These are phyloP conservation scores for Cystobasidium ongulense DNA, from an alignment of 768 basidiomycete genomes.

Conservation along the genomic window DNA sequence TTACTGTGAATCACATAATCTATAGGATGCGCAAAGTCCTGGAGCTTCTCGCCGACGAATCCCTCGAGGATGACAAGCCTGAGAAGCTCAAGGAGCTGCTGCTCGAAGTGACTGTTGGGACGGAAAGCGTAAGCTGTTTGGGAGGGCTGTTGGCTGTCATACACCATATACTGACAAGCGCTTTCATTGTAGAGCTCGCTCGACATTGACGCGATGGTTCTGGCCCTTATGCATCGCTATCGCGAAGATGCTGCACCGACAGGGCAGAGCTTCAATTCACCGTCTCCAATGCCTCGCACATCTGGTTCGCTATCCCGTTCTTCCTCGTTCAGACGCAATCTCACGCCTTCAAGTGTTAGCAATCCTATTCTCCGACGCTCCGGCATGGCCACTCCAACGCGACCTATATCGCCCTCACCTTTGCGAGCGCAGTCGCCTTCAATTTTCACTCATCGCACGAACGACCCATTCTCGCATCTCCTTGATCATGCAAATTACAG, in stretches of 20 bases:
- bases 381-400: conserved; percentile 3
- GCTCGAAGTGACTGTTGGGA: not conserved
- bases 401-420: conserved; percentile 28
- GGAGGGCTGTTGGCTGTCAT: not conserved
- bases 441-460: not conserved
- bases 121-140: conserved; percentile 21
- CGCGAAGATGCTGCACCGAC: conserved; percentile 30
- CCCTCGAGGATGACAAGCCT: conserved; percentile 34
- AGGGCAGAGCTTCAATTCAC: conserved; percentile 30
- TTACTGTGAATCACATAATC: not conserved
- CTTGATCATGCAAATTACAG: not conserved
- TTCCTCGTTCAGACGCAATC: conserved; percentile 25
- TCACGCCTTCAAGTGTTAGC: conserved; percentile 14
- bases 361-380: conserved; percentile 5
- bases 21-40: not conserved
- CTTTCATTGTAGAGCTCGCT: not conserved
- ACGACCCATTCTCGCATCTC: conserved; percentile 1
- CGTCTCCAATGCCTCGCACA: not conserved
- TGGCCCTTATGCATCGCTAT: conserved; percentile 29
- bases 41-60: not conserved
- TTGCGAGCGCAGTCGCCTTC: conserved; percentile 33
- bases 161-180: not conserved
- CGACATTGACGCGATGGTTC: conserved; percentile 23
- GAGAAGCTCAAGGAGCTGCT: conserved; percentile 29
- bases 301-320: conserved; percentile 32